Evolutionary conservation across 2,329 filamentous ascomycete genomes (phyloP), one percentile per base, ranked within the genome.

Genomic region (Xenoacremonium recifei): DNA sequence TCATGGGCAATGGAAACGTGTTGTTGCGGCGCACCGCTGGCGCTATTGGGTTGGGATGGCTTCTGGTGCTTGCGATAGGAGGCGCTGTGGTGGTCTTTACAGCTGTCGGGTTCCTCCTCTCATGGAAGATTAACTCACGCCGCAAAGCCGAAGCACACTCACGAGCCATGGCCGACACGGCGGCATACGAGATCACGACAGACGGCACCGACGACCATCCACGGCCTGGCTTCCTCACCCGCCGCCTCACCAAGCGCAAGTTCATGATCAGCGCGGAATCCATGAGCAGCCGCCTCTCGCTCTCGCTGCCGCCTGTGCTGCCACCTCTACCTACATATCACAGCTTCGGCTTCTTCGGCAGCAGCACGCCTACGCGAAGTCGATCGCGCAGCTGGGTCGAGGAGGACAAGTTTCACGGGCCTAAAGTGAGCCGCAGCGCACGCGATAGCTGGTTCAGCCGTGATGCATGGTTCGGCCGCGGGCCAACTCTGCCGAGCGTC

Each of bases 401-500:
- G 42, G 75, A 75, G 49, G 73, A 78, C 37, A 68, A 66, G 40
- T 60, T 74, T n/a, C 72, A 76, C 44, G 73, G 73, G 4, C 72
- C 73, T 9, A 64, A 60, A 49, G 55, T 73, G 36, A 63, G 53
- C 27, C 65, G 58, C 44, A 52, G 36, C 33, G 42, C 40, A 42
- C 53, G 54, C 33, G 50, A 59, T 29, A 58, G 52, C 30, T 62
- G 61, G 50, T 53, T 61, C 30, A 51, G 52, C 19, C 55, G 60
- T 15, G 63, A 67, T 32, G 63, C 62, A 35, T 66, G 64, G 61
- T 35, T 65, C 9, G 53, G 59, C 10, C 52, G 56, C 40, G 49
- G 53, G 31, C 66, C 69, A 0, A 70, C 69, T 4, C 45, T 72
- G 43, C 68, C 70, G 11, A 59, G 50, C 23, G 37, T 54, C 6